A percentile compares a stretch with the other conserved stretches of the same genome.
These are phyloP conservation scores for Grigorovia humatica DNA, from an alignment of 805 yeast genomes.

Conservation along the genomic window DNA sequence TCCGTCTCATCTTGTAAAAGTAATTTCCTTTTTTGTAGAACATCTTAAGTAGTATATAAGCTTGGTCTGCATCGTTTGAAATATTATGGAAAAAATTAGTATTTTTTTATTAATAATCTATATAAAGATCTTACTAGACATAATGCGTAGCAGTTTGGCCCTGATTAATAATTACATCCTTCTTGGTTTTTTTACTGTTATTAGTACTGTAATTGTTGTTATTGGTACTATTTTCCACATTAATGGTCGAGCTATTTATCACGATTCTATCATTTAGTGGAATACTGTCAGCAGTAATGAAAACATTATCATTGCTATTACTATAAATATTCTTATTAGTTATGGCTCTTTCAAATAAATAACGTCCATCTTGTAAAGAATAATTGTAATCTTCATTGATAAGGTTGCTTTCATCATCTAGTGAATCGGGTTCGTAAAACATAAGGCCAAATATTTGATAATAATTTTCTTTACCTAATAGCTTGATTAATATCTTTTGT, in stretches of 20 bases:
- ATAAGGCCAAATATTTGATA: conserved; percentile 27
- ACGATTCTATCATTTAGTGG: background rate
- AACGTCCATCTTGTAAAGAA: conserved; percentile 27
- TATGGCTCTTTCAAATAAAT: conserved; percentile 22
- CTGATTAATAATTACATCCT: background rate
- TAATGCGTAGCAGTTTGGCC: background rate
- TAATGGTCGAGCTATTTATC: background rate
- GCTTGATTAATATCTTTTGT: conserved; percentile 19
- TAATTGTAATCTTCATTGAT: conserved; percentile 35
- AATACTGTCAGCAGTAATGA: background rate
- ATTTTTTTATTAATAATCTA: no score
- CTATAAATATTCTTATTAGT: background rate
- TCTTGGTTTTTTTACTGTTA: background rate
- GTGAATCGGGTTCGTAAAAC: conserved; percentile 8
- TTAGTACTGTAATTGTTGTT: background rate
- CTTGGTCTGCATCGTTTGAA: no score
- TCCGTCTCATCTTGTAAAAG: no score
- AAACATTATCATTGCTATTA: background rate
- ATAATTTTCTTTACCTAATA: conserved; percentile 26
- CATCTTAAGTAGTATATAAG: no score
- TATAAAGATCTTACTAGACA: background rate
- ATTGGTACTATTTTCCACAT: background rate
- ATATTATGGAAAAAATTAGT: no score
- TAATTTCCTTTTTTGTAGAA: no score
- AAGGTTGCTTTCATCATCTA: conserved; percentile 10